Evolutionary conservation across 1,284 basidiomycete species (phyloP).

Genomic region (Trichosporon sp.): DNA sequence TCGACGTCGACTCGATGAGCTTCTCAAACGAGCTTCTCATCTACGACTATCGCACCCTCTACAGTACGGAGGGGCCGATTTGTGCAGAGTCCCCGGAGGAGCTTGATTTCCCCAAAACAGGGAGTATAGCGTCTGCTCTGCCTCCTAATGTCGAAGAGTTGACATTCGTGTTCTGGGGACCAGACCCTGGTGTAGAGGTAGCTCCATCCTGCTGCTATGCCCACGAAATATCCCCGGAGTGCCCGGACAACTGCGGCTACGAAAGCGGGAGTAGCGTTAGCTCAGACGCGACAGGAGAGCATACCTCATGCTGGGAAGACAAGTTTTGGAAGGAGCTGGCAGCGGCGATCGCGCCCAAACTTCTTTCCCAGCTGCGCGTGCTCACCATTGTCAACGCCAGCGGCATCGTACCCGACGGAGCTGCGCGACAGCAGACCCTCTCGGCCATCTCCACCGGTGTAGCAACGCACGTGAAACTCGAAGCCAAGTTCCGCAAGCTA

Average conservation of each 20-base stretch:
- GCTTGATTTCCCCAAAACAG: not conserved
- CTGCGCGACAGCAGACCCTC: not conserved
- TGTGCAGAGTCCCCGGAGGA: too few species aligned
- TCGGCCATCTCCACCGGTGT: not conserved
- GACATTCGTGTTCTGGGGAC: not conserved
- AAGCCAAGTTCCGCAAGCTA: not conserved
- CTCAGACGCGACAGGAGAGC: not conserved
- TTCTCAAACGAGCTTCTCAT: too few species aligned
- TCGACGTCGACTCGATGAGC: not conserved
- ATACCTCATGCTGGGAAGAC: not conserved
- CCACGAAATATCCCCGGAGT: too few species aligned
- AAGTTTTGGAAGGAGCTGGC: not conserved
- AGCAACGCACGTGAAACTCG: not conserved
- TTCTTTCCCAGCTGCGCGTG: not conserved
- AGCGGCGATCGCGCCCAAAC: not conserved
- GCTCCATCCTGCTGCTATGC: not conserved
- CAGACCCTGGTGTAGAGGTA: not conserved
- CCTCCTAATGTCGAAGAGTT: not conserved
- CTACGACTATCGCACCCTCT: too few species aligned
- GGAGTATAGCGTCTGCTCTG: not conserved
- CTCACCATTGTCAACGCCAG: not conserved
- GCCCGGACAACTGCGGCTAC: too few species aligned
- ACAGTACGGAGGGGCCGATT: too few species aligned
- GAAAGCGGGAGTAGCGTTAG: too few species aligned
- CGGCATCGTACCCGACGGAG: not conserved